phyloP scores from a whole-genome alignment of 2,329 filamentous ascomycete species.

The Exophiala alcalophila region DNA sequence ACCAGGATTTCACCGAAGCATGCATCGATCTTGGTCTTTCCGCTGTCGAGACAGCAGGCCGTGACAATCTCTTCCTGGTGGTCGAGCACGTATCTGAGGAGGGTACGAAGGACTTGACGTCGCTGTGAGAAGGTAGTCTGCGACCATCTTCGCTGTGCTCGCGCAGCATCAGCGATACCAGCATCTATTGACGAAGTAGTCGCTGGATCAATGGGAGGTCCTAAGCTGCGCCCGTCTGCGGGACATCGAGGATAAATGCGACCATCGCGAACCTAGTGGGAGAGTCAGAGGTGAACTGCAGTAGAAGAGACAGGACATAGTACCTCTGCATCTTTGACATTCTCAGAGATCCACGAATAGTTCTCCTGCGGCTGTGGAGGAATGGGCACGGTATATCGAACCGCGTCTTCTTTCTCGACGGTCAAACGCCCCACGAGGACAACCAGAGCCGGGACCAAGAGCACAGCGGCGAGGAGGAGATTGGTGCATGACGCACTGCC shows the following conservation, averaged over 20 bases:
- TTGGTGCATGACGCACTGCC: too few relatives aligned
- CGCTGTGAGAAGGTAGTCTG: constrained; percentile 74
- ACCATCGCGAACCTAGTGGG: constrained; percentile 17
- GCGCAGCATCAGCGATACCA: constrained; percentile 68
- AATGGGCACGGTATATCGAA: constrained; percentile 14
- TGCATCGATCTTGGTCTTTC: constrained; percentile 94
- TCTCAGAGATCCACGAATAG: constrained; percentile 12
- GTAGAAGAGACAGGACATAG: background rate
- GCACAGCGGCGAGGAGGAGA: background rate
- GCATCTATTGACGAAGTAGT: constrained; percentile 75
- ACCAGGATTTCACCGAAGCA: constrained; percentile 92
- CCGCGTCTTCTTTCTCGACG: constrained; percentile 11
- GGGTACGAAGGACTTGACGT: constrained; percentile 72
- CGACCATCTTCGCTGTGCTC: constrained; percentile 75
- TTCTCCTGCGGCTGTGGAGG: constrained; percentile 19
- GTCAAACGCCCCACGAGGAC: background rate
- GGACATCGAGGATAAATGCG: constrained; percentile 54
- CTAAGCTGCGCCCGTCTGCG: constrained; percentile 77
- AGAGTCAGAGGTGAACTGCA: constrained; percentile 1
- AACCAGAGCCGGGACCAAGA: constrained; percentile 2
- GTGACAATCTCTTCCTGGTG: constrained; percentile 84
- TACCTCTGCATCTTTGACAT: constrained; percentile 7
- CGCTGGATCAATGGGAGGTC: constrained; percentile 61
- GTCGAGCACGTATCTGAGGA: constrained; percentile 75
- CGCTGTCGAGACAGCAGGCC: constrained; percentile 84